Percentiles rank a stretch among this genome's conserved stretches.
Conservation (phyloP, 1,284 basidiomycete species). For the Malassezia sp. region DNA sequence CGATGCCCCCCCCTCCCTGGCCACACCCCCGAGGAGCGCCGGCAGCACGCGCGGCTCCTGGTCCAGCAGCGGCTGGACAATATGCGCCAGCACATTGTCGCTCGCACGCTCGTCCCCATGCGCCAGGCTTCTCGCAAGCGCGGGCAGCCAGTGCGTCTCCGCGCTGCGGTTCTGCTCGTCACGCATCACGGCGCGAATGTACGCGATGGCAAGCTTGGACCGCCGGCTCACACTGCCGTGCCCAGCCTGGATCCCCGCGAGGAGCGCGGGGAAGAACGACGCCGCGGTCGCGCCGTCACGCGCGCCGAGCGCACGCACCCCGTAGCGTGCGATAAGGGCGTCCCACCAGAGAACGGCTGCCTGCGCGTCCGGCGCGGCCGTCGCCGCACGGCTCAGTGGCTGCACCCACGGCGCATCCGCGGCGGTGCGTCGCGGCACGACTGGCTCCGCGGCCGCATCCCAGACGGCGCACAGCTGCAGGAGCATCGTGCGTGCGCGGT, state of each 20-base stretch:
- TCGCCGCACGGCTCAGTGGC: too few relatives aligned
- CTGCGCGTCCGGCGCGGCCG: neutral
- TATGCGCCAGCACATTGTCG: slow-evolving; percentile 12
- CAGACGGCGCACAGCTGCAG: neutral
- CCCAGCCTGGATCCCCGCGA: slow-evolving; percentile 10
- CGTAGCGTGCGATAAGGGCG: slow-evolving; percentile 1
- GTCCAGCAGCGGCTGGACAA: slow-evolving; percentile 13
- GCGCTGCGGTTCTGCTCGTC: too few relatives aligned
- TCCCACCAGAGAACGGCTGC: neutral
- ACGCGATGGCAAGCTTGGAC: slow-evolving; percentile 6
- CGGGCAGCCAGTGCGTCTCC: neutral
- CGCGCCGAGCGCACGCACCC: neutral
- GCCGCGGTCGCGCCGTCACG: neutral
- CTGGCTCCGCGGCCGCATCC: neutral
- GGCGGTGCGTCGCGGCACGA: neutral
- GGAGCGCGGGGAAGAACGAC: slow-evolving; percentile 6
- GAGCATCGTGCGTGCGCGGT: slow-evolving; percentile 2
- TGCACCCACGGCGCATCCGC: neutral
- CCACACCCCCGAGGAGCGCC: neutral
- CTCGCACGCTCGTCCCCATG: slow-evolving; percentile 5
- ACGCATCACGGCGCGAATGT: neutral
- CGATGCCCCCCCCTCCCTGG: too few relatives aligned
- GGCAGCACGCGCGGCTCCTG: neutral
- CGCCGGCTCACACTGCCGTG: slow-evolving; percentile 10
- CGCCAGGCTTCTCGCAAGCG: slow-evolving; percentile 1